A percentile compares a stretch with the other conserved stretches of the same genome.
These are phyloP conservation scores for Fusarium robinianum DNA, from an alignment of 2,329 filamentous ascomycete genomes.

Conservation along the genomic window DNA sequence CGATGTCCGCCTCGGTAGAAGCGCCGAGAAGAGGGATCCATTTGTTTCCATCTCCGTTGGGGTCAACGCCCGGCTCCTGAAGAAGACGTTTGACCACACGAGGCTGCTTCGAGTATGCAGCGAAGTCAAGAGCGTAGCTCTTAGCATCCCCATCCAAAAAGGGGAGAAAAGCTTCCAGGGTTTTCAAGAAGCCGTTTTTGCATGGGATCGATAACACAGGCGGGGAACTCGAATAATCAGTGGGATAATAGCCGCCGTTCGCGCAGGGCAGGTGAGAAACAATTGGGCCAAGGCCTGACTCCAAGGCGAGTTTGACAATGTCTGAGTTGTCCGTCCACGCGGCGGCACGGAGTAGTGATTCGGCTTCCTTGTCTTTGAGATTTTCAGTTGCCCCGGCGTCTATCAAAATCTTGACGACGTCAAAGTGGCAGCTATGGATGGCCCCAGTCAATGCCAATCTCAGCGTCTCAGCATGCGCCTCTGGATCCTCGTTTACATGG, in stretches of 20 bases:
- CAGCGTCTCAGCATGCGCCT: not conserved
- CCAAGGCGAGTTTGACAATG: no score
- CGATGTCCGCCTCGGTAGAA: not conserved
- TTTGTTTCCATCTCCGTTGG: not conserved
- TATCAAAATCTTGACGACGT: not conserved
- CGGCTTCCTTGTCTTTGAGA: no score
- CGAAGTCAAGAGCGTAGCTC: not conserved
- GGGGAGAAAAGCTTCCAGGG: not conserved
- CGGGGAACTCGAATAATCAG: no score
- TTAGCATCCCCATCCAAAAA: not conserved
- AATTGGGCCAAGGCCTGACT: no score
- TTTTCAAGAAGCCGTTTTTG: constrained; percentile 1
- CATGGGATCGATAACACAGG: not conserved
- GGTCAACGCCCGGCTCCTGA: constrained; percentile 1
- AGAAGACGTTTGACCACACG: constrained; percentile 4
- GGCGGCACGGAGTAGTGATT: no score
- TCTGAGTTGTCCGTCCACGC: no score
- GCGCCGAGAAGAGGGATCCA: not conserved
- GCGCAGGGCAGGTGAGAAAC: no score
- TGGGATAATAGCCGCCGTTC: no score
- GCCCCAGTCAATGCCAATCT: not conserved
- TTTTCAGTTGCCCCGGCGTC: no score
- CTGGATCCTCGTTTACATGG: not conserved
- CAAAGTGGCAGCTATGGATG: not conserved
- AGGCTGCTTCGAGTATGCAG: not conserved